Conservation (phyloP, 2,329 filamentous ascomycete species). For the Alternaria rosae region DNA sequence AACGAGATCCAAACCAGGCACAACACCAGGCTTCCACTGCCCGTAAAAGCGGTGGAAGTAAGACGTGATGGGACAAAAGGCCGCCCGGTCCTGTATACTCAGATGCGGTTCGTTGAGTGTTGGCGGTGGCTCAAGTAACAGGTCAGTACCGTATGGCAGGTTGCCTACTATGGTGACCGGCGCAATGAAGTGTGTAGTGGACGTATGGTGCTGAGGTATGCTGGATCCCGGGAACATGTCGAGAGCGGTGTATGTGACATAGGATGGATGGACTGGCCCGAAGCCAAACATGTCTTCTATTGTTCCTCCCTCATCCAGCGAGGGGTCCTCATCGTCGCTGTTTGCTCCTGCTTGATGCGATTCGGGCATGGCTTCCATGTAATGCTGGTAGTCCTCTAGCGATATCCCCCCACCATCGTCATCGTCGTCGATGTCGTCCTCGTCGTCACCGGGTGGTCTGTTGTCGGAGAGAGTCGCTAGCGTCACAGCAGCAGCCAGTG, state of each 20-base stretch:
- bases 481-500: slow-evolving; percentile 35
- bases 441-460: slow-evolving; percentile 27
- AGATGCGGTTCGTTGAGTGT: slow-evolving; percentile 38
- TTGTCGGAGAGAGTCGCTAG: slow-evolving; percentile 41
- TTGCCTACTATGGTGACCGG: slow-evolving; percentile 19
- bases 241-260: slow-evolving; percentile 8
- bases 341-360: slow-evolving; percentile 9
- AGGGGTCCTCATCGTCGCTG: neutral
- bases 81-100: slow-evolving; percentile 37
- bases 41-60: slow-evolving; percentile 36
- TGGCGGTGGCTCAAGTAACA: slow-evolving; percentile 32
- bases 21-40: slow-evolving; percentile 18
- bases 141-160: slow-evolving; percentile 23
- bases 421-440: slow-evolving; percentile 15
- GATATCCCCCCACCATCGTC: slow-evolving; percentile 39
- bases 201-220: slow-evolving; percentile 17
- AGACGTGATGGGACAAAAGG: slow-evolving; percentile 38
- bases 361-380: slow-evolving; percentile 12
- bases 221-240: slow-evolving; percentile 16
- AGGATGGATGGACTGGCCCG: slow-evolving; percentile 23
- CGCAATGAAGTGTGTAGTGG: slow-evolving; percentile 18
- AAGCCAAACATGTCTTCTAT: slow-evolving; percentile 29
- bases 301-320: slow-evolving; percentile 6
- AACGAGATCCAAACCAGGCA: slow-evolving; percentile 32
- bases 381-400: slow-evolving; percentile 27